Evolutionary conservation across 441 rosid genomes (phyloP).

Genomic region (Isatis lusitanica): DNA sequence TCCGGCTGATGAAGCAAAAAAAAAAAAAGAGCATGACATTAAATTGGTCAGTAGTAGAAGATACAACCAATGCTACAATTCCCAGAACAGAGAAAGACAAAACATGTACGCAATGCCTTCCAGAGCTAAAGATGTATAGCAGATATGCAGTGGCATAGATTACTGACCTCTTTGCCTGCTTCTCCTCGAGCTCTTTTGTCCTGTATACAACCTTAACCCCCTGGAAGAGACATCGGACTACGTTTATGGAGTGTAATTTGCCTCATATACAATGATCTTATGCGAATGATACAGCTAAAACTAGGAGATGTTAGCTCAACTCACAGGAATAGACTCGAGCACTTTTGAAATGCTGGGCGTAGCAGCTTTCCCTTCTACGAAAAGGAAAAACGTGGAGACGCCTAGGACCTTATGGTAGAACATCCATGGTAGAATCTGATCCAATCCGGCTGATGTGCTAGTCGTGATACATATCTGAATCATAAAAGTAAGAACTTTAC

Average conservation of each 20-base stretch:
- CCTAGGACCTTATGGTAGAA: constrained; percentile 82
- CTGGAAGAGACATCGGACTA: constrained; percentile 37
- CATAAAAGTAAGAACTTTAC: background rate
- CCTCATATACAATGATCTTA: constrained; percentile 1
- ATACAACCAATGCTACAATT: background rate
- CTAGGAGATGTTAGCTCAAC: constrained; percentile 22
- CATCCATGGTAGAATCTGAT: constrained; percentile 84
- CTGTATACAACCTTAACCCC: constrained; percentile 75
- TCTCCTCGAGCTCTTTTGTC: constrained; percentile 71
- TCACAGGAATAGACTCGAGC: constrained; percentile 70
- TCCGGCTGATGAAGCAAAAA: constrained; percentile 50
- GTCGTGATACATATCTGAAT: constrained; percentile 61
- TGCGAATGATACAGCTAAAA: constrained; percentile 15
- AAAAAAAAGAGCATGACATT: background rate
- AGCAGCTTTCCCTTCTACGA: constrained; percentile 81
- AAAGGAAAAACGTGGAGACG: constrained; percentile 67
- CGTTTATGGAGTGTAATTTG: background rate
- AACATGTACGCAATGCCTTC: constrained; percentile 9
- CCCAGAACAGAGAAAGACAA: background rate
- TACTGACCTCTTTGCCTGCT: constrained; percentile 73
- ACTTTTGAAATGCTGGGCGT: constrained; percentile 62
- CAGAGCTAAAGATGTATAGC: background rate
- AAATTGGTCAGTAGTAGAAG: background rate
- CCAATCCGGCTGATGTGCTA: constrained; percentile 75
- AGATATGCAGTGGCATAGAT: background rate